Evolutionary conservation across 2,329 filamentous ascomycete species (phyloP).

Genomic region (Aspergillus arachidicola): DNA sequence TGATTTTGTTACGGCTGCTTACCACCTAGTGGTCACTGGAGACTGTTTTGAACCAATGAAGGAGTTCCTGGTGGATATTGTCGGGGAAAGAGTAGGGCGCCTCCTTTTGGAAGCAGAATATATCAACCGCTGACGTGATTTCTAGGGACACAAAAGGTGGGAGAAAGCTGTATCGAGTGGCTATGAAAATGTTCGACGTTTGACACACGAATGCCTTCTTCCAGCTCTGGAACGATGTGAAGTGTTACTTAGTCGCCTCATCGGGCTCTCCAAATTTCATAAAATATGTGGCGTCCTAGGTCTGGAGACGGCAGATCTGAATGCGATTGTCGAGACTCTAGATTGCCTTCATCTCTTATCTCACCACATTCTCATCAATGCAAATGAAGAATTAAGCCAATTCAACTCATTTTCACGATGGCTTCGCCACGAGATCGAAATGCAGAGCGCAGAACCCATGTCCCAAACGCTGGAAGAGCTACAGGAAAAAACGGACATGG

Average conservation of each 20-base stretch:
- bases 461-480: conserved; percentile 67
- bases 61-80: conserved; percentile 85
- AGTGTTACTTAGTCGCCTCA: conserved; percentile 78
- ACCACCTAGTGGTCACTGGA: conserved; percentile 82
- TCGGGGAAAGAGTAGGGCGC: conserved; percentile 70
- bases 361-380: conserved; percentile 70
- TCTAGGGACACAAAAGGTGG: conserved; percentile 88
- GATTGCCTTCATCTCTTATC: conserved; percentile 74
- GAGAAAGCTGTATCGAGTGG: conserved; percentile 81
- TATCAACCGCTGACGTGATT: conserved; percentile 12
- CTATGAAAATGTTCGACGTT: conserved; percentile 72
- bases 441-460: conserved; percentile 66
- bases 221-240: conserved; percentile 82
- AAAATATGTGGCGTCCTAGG: conserved; percentile 67
- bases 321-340: conserved; percentile 65
- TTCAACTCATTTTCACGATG: conserved; percentile 80
- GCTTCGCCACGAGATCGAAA: conserved; percentile 81
- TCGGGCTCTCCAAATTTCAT: conserved; percentile 81
- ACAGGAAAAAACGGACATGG: conserved; percentile 73
- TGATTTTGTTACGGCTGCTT: conserved; percentile 73
- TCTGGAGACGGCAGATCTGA: conserved; percentile 65
- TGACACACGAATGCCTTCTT: conserved; percentile 85
- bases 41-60: conserved; percentile 73
- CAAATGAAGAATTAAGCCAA: conserved; percentile 75
- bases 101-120: not conserved